Evolutionary conservation across 139 green algal genomes (phyloP).

Genomic region (Chlorella sorokiniana): DNA sequence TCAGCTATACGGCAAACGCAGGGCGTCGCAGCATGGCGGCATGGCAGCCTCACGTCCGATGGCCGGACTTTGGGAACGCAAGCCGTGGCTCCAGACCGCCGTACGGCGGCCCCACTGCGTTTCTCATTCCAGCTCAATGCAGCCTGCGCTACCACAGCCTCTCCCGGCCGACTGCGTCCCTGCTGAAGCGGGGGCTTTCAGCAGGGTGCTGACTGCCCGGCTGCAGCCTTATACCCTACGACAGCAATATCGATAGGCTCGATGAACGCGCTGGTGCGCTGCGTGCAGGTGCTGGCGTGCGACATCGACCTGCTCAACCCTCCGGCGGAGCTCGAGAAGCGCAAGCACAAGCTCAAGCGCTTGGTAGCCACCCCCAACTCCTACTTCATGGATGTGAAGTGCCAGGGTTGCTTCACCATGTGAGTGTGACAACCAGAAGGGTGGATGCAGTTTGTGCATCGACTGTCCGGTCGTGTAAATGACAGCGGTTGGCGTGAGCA

Average conservation of each 20-base stretch:
- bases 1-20: neutral
- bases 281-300: slow-evolving; percentile 54
- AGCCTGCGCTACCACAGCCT: too few species aligned
- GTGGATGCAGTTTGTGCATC: too few species aligned
- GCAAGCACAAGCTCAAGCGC: slow-evolving; percentile 98
- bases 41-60: neutral
- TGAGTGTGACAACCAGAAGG: slow-evolving; percentile 27
- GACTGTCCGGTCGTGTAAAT: neutral
- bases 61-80: too few species aligned
- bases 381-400: slow-evolving; percentile 98
- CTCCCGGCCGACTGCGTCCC: neutral
- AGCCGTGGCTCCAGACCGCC: neutral
- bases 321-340: slow-evolving; percentile 91
- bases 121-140: too few species aligned
- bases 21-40: neutral
- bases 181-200: too few species aligned
- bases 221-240: too few species aligned
- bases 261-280: neutral
- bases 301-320: slow-evolving; percentile 98
- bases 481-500: neutral
- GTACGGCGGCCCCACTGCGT: neutral
- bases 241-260: neutral
- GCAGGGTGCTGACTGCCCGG: too few species aligned
- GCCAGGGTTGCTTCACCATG: slow-evolving; percentile 96
- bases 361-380: slow-evolving; percentile 88